A percentile compares a stretch with the other conserved stretches of the same genome.
phyloP scores from a whole-genome alignment of 2,329 filamentous ascomycete species.

The Fusarium staphyleae region DNA sequence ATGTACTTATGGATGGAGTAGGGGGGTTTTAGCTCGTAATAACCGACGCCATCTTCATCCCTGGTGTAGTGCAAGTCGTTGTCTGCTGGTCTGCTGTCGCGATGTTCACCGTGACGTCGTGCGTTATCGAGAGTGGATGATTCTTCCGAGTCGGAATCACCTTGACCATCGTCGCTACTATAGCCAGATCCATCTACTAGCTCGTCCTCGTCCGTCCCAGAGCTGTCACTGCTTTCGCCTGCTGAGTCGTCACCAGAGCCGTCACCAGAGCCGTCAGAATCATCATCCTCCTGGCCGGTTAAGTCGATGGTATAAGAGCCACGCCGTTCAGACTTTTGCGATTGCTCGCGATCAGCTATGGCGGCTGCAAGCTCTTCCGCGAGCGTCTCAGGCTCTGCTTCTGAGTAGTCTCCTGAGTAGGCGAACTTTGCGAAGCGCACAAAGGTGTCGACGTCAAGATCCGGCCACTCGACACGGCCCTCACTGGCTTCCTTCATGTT shows the following conservation, averaged over 20 bases:
- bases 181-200: not conserved
- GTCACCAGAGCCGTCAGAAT: not conserved
- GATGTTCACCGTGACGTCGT: not conserved
- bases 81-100: not conserved
- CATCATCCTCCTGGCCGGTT: not conserved
- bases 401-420: slow-evolving; percentile 37
- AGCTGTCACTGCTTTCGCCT: not conserved
- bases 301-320: slow-evolving; percentile 1
- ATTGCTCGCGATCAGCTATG: not conserved
- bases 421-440: slow-evolving; percentile 39
- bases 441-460: slow-evolving; percentile 40
- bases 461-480: slow-evolving; percentile 36
- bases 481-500: slow-evolving; percentile 38
- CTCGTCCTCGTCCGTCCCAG: not conserved
- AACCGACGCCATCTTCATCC: not conserved
- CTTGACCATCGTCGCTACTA: slow-evolving; percentile 7
- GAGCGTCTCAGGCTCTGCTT: slow-evolving; percentile 24
- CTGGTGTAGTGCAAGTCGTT: not conserved
- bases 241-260: slow-evolving; percentile 1
- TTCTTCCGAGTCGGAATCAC: not conserved
- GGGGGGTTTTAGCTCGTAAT: not conserved
- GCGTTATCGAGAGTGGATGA: slow-evolving; percentile 19
- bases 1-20: slow-evolving; percentile 23
- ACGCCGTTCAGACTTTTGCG: not conserved
- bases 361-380: not conserved